These are phyloP conservation scores for Hygrophorus pudorinus DNA, from an alignment of 768 basidiomycete species.

Conservation along the genomic window DNA sequence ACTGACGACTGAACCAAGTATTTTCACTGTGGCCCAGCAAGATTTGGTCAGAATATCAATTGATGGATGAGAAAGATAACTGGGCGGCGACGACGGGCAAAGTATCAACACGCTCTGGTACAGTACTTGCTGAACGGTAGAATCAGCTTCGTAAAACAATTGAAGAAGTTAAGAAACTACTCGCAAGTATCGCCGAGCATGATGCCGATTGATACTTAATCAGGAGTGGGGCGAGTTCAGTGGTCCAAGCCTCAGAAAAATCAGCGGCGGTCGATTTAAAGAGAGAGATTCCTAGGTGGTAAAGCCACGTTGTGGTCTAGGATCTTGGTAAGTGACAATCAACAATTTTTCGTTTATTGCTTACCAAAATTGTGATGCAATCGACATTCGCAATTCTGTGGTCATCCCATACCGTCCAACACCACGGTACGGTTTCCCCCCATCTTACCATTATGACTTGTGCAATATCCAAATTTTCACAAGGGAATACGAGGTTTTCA, in stretches of 20 bases:
- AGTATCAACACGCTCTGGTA: constrained; percentile 12
- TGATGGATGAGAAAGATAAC: constrained; percentile 7
- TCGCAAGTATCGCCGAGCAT: constrained; percentile 18
- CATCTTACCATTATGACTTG: constrained; percentile 47
- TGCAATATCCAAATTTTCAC: constrained; percentile 27
- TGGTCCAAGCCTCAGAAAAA: constrained; percentile 1
- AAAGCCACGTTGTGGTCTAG: constrained; percentile 48
- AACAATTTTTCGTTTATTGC: constrained; percentile 9
- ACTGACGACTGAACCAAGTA: background rate
- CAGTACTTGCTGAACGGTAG: constrained; percentile 17
- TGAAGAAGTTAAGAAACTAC: background rate
- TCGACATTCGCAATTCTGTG: constrained; percentile 39
- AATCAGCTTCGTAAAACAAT: background rate
- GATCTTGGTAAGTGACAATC: background rate
- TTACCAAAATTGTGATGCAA: constrained; percentile 37
- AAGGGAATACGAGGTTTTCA: constrained; percentile 12
- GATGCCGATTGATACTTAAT: constrained; percentile 8
- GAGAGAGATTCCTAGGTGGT: constrained; percentile 22
- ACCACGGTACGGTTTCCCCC: constrained; percentile 50
- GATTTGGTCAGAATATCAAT: constrained; percentile 18
- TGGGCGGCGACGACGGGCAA: background rate
- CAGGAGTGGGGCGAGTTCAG: background rate
- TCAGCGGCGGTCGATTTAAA: background rate
- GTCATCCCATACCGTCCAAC: constrained; percentile 57
- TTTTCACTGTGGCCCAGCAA: constrained; percentile 18